These are phyloP conservation scores for Neofusicoccum cordaticola DNA, from an alignment of 2,329 filamentous ascomycete species.

Conservation along the genomic window DNA sequence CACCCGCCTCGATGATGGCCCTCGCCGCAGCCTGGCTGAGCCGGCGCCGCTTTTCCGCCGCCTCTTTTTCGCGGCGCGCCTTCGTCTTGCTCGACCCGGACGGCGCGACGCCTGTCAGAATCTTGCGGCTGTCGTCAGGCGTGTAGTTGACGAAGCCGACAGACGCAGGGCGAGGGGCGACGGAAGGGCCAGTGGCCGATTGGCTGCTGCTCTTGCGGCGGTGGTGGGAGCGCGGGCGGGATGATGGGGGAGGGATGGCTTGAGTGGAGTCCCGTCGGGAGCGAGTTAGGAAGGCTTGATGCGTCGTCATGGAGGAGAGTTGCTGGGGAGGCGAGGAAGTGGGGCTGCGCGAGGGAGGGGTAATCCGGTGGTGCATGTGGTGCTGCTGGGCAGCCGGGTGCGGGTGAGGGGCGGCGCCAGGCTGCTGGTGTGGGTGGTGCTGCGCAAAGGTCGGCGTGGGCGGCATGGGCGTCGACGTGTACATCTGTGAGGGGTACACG, in stretches of 20 bases:
- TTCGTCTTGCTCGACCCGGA: constrained; percentile 93
- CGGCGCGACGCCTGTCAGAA: constrained; percentile 87
- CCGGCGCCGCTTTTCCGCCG: constrained; percentile 68
- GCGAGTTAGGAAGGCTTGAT: constrained; percentile 1
- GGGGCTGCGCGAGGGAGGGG: constrained; percentile 14
- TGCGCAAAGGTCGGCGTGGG: neutral
- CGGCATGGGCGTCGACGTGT: constrained; percentile 3
- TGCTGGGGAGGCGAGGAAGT: neutral
- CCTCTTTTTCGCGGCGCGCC: constrained; percentile 85
- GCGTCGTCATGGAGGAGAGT: neutral
- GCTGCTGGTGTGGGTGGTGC: neutral
- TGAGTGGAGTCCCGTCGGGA: constrained; percentile 7
- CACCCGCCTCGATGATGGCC: constrained; percentile 68
- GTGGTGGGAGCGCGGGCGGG: constrained; percentile 9
- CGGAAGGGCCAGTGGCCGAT: constrained; percentile 20
- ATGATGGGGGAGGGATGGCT: neutral
- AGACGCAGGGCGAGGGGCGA: constrained; percentile 43
- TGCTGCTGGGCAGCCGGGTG: neutral
- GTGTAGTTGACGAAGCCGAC: constrained; percentile 87
- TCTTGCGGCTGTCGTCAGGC: constrained; percentile 69
- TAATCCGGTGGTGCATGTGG: constrained; percentile 4
- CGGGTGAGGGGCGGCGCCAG: neutral
- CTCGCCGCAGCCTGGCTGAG: constrained; percentile 67
- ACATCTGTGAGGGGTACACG: constrained; percentile 15
- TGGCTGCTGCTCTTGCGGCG: constrained; percentile 12